Base-by-base conservation (phyloP, 2,329 filamentous ascomycete genomes). In the Arthrobotrys conoides region DNA sequence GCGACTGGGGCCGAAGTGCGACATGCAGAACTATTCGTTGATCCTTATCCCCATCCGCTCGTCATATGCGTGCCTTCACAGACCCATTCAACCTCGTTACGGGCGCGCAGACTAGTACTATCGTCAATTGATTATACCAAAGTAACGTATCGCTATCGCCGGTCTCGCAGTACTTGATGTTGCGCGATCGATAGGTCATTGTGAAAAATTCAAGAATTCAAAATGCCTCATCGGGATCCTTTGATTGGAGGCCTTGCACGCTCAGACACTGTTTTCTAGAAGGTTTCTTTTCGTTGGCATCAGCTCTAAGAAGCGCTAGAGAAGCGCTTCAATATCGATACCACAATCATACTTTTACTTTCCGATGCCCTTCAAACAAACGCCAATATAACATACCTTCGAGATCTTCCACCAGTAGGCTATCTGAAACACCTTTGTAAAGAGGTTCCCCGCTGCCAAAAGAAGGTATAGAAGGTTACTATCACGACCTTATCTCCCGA, bases 21-120 rank as follows among this genome's bases (percentile, higher is more conserved):
- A 75, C 64, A 75, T 75, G 71, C 44, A 68, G 27, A 24, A 59
- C 16, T 41, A 65, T 33, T 22, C n/a, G 44, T 71, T 65, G 20
- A 51, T 41, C 46, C 24, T 44, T 33, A 48, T 67, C 24, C 38
- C n/a, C 3, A 41, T 55, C 51, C 36, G 36, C 55, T 46, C 64
- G 46, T 63, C 51, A 48, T 30, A 75, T 36, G 53, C 18, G 44
- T 10, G 20, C 27, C 6, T 46, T 46, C 44, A 8, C 44, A 46
- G 6, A 10, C n/a, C n/a, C n/a, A 46, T 18, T 9, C 44, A 46
- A 46, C 33, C 44, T 44, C 71, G 71, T 75, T 46, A 68, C 64
- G 55, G 59, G 14, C 41, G 9, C 36, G 10, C 36, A 10, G 10
- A 10, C 16, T 18, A 27, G 5, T 27, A 22, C 3, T 16, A 9